These are phyloP conservation scores for Cercophora newfieldiana DNA, from an alignment of 495 filamentous ascomycete species.

Conservation along the genomic window DNA sequence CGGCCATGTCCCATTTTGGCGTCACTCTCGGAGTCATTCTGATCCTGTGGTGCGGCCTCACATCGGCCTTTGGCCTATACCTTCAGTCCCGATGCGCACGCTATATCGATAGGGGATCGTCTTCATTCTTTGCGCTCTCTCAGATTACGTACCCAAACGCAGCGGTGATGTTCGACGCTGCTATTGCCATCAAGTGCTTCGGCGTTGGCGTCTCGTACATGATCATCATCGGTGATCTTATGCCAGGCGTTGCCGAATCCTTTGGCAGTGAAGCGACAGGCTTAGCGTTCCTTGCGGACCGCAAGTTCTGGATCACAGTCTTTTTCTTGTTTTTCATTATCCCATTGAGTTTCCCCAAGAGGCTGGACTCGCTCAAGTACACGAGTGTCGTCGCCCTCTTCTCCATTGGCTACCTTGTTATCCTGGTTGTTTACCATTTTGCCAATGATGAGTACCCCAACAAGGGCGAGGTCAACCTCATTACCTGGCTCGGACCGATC, in stretches of 20 bases:
- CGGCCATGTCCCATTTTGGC: slow-evolving; percentile 88
- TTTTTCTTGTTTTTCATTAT: slow-evolving; percentile 97
- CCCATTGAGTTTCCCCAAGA: slow-evolving; percentile 85
- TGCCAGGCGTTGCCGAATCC: slow-evolving; percentile 88
- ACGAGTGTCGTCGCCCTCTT: slow-evolving; percentile 89
- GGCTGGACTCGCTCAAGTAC: slow-evolving; percentile 94
- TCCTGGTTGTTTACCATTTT: slow-evolving; percentile 90
- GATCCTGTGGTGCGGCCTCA: slow-evolving; percentile 85
- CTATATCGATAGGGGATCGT: slow-evolving; percentile 81
- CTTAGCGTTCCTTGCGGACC: slow-evolving; percentile 74
- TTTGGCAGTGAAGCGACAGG: slow-evolving; percentile 56
- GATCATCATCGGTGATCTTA: slow-evolving; percentile 97
- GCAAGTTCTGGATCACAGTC: slow-evolving; percentile 96
- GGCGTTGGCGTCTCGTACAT: slow-evolving; percentile 96
- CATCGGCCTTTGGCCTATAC: slow-evolving; percentile 90
- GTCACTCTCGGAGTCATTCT: slow-evolving; percentile 79
- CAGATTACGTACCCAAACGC: slow-evolving; percentile 97
- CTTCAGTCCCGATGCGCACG: slow-evolving; percentile 88
- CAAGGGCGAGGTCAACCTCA: slow-evolving; percentile 68
- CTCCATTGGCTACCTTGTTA: slow-evolving; percentile 89
- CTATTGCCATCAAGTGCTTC: slow-evolving; percentile 97
- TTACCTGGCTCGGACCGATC: slow-evolving; percentile 76
- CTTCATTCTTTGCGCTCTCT: slow-evolving; percentile 87
- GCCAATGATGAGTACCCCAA: slow-evolving; percentile 72
- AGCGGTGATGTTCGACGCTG: slow-evolving; percentile 90